Percentiles rank a stretch among this genome's conserved stretches.
Conservation (phyloP, 2,329 filamentous ascomycete genomes). For the Diplodia scrobiculata region DNA sequence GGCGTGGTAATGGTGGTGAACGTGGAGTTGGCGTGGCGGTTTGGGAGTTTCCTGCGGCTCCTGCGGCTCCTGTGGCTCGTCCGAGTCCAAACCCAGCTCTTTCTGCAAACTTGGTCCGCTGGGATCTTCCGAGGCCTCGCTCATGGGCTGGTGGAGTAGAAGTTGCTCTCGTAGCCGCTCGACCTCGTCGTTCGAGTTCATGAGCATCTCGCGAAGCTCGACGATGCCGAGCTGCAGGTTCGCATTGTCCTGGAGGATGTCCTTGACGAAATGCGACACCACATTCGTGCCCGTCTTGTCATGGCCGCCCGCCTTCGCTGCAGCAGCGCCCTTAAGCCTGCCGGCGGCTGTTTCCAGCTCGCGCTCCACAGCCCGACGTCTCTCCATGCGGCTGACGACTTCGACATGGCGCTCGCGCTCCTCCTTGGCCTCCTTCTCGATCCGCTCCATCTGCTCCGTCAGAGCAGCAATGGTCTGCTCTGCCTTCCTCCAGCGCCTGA, state of each 20-base stretch:
- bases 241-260: constrained; percentile 92
- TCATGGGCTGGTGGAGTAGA: constrained; percentile 71
- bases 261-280: constrained; percentile 94
- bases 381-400: constrained; percentile 79
- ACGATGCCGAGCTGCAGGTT: constrained; percentile 89
- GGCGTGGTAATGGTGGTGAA: constrained; percentile 89
- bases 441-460: constrained; percentile 83
- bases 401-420: constrained; percentile 82
- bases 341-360: constrained; percentile 79
- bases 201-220: constrained; percentile 85
- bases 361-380: constrained; percentile 76
- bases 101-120: constrained; percentile 63
- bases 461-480: constrained; percentile 76
- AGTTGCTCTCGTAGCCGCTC: constrained; percentile 82
- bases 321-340: constrained; percentile 78
- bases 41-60: constrained; percentile 35
- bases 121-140: constrained; percentile 42
- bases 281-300: constrained; percentile 66
- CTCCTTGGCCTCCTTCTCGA: constrained; percentile 78
- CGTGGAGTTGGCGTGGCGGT: constrained; percentile 60
- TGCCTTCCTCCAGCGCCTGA: constrained; percentile 81
- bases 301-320: constrained; percentile 64
- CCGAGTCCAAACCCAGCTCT: constrained; percentile 61
- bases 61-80: constrained; percentile 10
- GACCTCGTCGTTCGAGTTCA: constrained; percentile 91